phyloP scores from a whole-genome alignment of 2,329 filamentous ascomycete genomes.

The Volutella citrinella region DNA sequence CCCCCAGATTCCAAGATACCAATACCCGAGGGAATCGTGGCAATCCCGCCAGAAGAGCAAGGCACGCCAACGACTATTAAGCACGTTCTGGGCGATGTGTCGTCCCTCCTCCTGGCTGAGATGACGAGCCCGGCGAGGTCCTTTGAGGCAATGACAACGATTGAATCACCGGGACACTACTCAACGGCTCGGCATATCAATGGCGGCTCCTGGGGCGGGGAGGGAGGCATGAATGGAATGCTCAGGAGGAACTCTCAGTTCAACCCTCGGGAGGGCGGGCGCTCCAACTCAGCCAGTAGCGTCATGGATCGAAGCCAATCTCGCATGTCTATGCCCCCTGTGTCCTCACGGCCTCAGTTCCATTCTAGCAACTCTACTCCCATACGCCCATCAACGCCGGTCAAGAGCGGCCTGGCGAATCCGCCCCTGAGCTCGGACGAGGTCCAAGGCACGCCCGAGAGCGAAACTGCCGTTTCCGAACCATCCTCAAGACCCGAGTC shows the following conservation, averaged over 20 bases:
- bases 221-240: conserved; percentile 33
- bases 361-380: conserved; percentile 45
- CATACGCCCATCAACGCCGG: conserved; percentile 48
- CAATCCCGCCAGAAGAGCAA: conserved; percentile 65
- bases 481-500: conserved; percentile 36
- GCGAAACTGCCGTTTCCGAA: conserved; percentile 41
- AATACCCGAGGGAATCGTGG: conserved; percentile 65
- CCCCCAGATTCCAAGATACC: conserved; percentile 47
- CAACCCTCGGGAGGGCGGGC: conserved; percentile 38
- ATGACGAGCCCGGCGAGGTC: conserved; percentile 72
- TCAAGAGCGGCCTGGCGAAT: conserved; percentile 46
- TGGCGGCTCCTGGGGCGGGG: conserved; percentile 39
- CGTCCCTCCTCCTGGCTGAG: conserved; percentile 69
- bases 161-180: conserved; percentile 70
- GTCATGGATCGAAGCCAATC: conserved; percentile 57
- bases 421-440: conserved; percentile 49
- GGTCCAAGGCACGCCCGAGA: conserved; percentile 34
- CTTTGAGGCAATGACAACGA: conserved; percentile 67
- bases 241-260: conserved; percentile 57
- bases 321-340: conserved; percentile 81
- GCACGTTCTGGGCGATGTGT: conserved; percentile 76
- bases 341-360: conserved; percentile 44
- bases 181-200: conserved; percentile 38
- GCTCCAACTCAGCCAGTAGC: conserved; percentile 53
- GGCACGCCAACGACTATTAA: conserved; percentile 78